phyloP scores from a whole-genome alignment of 2,329 filamentous ascomycete genomes.

The Gyromitra esculenta region DNA sequence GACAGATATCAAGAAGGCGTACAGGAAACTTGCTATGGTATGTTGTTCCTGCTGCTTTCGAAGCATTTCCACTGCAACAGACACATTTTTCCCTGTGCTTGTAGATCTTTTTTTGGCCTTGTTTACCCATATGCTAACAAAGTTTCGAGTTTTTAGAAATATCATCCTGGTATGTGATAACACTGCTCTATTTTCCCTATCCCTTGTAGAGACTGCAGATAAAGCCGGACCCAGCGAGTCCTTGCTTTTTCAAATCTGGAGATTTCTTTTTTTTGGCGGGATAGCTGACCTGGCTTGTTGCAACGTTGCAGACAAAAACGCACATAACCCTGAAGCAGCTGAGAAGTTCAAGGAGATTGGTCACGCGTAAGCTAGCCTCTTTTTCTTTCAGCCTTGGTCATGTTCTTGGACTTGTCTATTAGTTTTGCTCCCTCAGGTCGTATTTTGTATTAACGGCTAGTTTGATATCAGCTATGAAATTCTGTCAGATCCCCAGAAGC shows the following conservation, averaged over 20 bases:
- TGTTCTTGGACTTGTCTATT: not conserved
- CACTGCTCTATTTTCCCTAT: conserved; percentile 1
- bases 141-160: conserved; percentile 52
- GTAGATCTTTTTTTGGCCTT: not conserved
- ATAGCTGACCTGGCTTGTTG: conserved; percentile 45
- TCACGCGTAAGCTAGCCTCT: conserved; percentile 63
- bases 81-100: conserved; percentile 4
- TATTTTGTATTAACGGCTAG: conserved; percentile 12
- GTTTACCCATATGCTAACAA: conserved; percentile 40
- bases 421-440: not conserved
- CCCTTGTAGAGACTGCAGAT: conserved; percentile 3
- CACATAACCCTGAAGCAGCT: conserved; percentile 88
- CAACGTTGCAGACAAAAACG: conserved; percentile 82
- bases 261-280: not conserved
- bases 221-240: conserved; percentile 1
- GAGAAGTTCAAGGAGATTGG: conserved; percentile 85
- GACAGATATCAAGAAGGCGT: conserved; percentile 56
- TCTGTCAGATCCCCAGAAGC: conserved; percentile 90
- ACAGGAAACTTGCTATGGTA: conserved; percentile 56
- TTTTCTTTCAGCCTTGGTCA: not conserved
- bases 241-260: conserved; percentile 8
- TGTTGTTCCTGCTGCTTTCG: conserved; percentile 15
- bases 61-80: not conserved
- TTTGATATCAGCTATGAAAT: conserved; percentile 74
- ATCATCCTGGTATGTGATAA: conserved; percentile 53